Evolutionary conservation across 257 asterid genomes (phyloP).

Genomic region (Capsicum rhomboideum): DNA sequence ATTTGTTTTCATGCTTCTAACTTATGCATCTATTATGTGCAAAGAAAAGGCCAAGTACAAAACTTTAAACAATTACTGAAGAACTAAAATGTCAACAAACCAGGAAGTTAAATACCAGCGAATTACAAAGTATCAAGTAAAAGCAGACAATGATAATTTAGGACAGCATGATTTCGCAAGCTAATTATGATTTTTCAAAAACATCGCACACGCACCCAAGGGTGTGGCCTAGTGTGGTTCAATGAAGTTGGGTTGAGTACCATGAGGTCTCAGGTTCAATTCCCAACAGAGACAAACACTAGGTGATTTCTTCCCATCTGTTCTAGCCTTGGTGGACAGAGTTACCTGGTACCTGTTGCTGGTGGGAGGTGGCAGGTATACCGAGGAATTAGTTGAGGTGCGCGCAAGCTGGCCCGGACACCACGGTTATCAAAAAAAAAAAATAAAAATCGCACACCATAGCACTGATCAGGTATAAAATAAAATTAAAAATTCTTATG

Average conservation of each 20-base stretch:
- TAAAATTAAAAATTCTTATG: not conserved
- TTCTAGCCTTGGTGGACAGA: no score
- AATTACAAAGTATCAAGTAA: not conserved
- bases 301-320: no score
- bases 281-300: no score
- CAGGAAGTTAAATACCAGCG: not conserved
- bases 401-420: no score
- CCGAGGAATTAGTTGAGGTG: no score
- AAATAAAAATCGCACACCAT: not conserved
- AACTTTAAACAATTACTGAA: not conserved
- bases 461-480: not conserved
- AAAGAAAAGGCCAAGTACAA: not conserved
- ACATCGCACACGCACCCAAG: not conserved
- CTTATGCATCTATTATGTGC: not conserved
- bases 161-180: not conserved
- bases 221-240: no score
- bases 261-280: no score
- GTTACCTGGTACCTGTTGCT: no score
- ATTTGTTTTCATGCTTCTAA: not conserved
- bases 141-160: not conserved
- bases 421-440: no score
- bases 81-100: not conserved
- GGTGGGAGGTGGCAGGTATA: no score
- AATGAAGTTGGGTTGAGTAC: no score
- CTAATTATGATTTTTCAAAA: not conserved